Percentiles rank a stretch among this genome's conserved stretches.
Conservation (phyloP, 1,284 basidiomycete species). For the Ustanciosporium gigantosporum region DNA sequence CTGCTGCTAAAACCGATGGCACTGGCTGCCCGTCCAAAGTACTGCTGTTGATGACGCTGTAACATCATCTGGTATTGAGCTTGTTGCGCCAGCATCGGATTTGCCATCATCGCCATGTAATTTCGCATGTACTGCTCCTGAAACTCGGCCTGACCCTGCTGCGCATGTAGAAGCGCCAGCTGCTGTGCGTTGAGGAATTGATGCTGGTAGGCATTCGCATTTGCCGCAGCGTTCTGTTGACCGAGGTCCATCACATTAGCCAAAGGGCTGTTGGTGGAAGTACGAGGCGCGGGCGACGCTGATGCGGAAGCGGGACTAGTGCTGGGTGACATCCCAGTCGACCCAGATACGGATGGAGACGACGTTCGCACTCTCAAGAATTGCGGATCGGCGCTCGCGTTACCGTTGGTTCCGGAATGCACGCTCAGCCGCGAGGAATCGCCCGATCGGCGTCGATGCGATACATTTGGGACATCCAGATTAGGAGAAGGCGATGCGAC, state of each 20-base stretch:
- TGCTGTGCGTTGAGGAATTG: constrained; percentile 23
- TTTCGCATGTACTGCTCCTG: constrained; percentile 41
- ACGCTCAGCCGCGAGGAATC: too few relatives aligned
- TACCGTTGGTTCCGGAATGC: too few relatives aligned
- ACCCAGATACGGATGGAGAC: too few relatives aligned
- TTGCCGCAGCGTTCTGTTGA: background rate
- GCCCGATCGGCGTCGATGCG: too few relatives aligned
- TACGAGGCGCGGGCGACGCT: background rate
- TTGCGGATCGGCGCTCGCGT: too few relatives aligned
- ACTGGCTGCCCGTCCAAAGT: constrained; percentile 25
- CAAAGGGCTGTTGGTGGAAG: background rate
- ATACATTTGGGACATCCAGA: too few relatives aligned
- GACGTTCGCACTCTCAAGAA: too few relatives aligned
- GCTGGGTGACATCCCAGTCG: too few relatives aligned
- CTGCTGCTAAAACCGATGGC: constrained; percentile 7
- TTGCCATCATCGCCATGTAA: constrained; percentile 43
- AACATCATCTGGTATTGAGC: constrained; percentile 39
- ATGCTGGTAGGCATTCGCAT: background rate
- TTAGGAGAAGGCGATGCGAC: too few relatives aligned
- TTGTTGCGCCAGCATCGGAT: constrained; percentile 35
- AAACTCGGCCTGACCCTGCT: constrained; percentile 28
- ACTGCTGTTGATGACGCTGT: constrained; percentile 28
- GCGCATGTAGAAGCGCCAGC: constrained; percentile 21
- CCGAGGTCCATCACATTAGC: background rate
- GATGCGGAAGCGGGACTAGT: background rate